phyloP scores from a whole-genome alignment of 108 stramenopile genomes.

The Mediolabrus comicus region DNA sequence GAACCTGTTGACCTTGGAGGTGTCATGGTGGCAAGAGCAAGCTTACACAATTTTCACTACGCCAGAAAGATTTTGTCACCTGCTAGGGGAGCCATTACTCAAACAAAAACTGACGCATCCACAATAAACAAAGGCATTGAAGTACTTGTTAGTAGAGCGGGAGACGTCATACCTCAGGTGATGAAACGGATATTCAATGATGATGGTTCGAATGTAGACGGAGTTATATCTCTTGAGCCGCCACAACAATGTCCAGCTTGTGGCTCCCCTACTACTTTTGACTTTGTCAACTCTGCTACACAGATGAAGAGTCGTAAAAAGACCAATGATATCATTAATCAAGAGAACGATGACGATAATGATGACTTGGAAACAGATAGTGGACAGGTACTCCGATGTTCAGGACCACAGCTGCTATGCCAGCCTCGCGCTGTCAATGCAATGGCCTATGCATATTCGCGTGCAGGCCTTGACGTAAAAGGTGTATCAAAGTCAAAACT shows the following conservation, averaged over 20 bases:
- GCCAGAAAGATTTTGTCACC: constrained; percentile 60
- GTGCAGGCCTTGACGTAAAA: constrained; percentile 76
- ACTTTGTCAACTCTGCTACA: constrained; percentile 9
- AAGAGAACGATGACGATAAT: constrained; percentile 9
- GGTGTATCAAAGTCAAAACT: constrained; percentile 75
- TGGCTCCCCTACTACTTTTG: constrained; percentile 59
- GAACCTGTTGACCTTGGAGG: constrained; percentile 87
- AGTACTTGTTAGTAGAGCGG: constrained; percentile 81
- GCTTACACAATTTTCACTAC: constrained; percentile 89
- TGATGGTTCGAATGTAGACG: constrained; percentile 1
- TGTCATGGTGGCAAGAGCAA: constrained; percentile 82
- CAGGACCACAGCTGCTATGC: constrained; percentile 73
- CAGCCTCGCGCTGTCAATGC: constrained; percentile 73
- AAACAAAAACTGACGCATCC: background rate
- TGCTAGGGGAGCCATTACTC: background rate
- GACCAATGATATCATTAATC: background rate
- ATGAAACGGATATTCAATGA: constrained; percentile 51
- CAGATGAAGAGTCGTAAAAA: constrained; percentile 1
- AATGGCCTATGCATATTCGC: constrained; percentile 71
- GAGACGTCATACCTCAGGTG: constrained; percentile 91
- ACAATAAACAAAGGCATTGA: constrained; percentile 45
- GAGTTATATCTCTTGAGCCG: constrained; percentile 53
- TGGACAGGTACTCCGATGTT: constrained; percentile 77
- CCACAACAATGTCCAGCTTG: constrained; percentile 77
- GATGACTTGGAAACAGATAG: constrained; percentile 5